A percentile compares a stretch with the other conserved stretches of the same genome.
Evolutionary conservation across 2,329 filamentous ascomycete species (phyloP).

Genomic region (Scedosporium boydii): DNA sequence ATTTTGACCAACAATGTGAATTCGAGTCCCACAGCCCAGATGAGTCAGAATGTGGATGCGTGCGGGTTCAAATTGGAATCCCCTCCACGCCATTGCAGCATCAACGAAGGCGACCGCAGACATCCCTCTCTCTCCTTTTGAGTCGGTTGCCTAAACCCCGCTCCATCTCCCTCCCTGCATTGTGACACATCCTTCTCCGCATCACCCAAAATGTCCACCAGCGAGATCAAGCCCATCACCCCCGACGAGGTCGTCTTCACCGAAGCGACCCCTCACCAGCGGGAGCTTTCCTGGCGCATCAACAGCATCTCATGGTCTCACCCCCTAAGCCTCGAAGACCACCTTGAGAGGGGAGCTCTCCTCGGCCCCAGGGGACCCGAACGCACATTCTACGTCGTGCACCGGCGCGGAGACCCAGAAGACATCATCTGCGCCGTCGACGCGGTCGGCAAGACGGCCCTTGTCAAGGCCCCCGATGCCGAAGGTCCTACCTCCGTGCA

Average conservation of each 20-base stretch:
- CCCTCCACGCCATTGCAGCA: background rate
- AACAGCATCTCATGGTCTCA: slow-evolving; percentile 19
- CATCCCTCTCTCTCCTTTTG: background rate
- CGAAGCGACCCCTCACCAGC: slow-evolving; percentile 18
- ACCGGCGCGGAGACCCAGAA: background rate
- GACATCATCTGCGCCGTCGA: slow-evolving; percentile 5
- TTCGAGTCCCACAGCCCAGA: background rate
- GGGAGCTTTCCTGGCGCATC: slow-evolving; percentile 19
- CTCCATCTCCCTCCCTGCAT: background rate
- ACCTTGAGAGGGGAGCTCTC: slow-evolving; percentile 17
- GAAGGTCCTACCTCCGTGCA: slow-evolving; percentile 10
- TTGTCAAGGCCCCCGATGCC: background rate
- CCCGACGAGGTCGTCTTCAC: slow-evolving; percentile 16
- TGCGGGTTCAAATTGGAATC: background rate
- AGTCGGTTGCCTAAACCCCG: background rate
- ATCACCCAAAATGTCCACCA: background rate
- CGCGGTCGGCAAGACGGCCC: slow-evolving; percentile 2
- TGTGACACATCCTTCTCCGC: background rate
- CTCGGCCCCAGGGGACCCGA: slow-evolving; percentile 16
- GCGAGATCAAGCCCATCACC: slow-evolving; percentile 1
- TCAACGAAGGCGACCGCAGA: background rate
- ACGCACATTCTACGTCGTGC: slow-evolving; percentile 11
- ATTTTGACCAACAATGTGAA: too few relatives aligned
- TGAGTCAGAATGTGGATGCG: background rate
- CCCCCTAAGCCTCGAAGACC: slow-evolving; percentile 18